Evolutionary conservation across 306 rosid genomes (phyloP), one percentile per base, ranked within the genome.

Genomic region (Ormosia semicastrata): DNA sequence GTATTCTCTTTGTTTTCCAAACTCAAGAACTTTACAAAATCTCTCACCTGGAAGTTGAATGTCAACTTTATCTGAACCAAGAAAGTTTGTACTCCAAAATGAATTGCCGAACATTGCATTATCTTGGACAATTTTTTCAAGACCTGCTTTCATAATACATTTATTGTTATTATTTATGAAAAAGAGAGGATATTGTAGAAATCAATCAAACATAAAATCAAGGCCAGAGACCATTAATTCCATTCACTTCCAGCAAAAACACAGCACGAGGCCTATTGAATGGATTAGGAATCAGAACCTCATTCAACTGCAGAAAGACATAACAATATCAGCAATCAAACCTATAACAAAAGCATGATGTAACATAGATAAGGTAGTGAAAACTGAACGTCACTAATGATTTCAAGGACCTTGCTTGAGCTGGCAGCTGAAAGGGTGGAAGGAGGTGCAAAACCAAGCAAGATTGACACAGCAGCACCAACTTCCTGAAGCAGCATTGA

Each of bases 361-460:
- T 24, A 71, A 84, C 65, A 44, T 40, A 40, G 53, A 71, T 59
- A 71, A 32, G 46, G 75, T 7, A 58, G 15, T 64, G 33, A 76
- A 54, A 66, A 63, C 29, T 64, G 17, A 60, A 30, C 6, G 32
- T 57, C 78, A 44, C 12, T 77, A 47, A 50, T 66, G 73, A 70
- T 57, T 75, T 67, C 57, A 82, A 82, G 67, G 71, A 95, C 99
- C 97, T 96, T 92, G 84, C 97, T 83, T 75, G 99, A 91, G 74
- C 94, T 85, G 63, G 92, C 80, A 15, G 89, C 89, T 17, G 97
- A 88, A 77, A 96, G 90, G 36, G 89, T 75, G 40, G 89, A 67
- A 81, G 96, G 84, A 9, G 99, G 99, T 12, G 90, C 89, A 84
- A 91, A 87, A 52, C 99, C 99, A 86, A 96, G 99, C 90, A 96